Percentiles rank a stretch among this genome's conserved stretches.
phyloP scores from a whole-genome alignment of 75 land plant genomes.

The Pseudotsuga menziesii region DNA sequence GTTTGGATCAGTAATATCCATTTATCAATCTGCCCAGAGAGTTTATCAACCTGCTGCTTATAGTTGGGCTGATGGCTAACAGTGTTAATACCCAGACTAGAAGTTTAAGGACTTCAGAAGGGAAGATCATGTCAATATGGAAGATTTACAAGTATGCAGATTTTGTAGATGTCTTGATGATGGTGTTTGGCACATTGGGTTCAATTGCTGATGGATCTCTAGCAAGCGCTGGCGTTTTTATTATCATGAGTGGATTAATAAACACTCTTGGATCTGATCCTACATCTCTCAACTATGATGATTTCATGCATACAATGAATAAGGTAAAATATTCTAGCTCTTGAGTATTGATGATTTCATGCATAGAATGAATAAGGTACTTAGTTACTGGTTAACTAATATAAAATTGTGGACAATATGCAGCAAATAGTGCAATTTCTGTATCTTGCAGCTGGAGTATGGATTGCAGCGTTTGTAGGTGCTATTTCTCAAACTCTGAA shows the following conservation, averaged over 20 bases:
- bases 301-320: background rate
- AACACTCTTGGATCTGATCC: background rate
- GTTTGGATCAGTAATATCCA: too few relatives aligned
- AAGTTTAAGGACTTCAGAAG: background rate
- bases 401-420: background rate
- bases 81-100: background rate
- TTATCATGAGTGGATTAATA: background rate
- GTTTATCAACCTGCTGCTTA: too few relatives aligned
- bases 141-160: conserved; percentile 30
- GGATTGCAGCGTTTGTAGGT: conserved; percentile 30
- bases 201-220: conserved; percentile 30
- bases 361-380: background rate
- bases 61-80: too few relatives aligned
- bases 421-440: conserved; percentile 20
- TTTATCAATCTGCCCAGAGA: too few relatives aligned
- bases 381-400: background rate
- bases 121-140: background rate
- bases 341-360: background rate
- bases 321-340: background rate
- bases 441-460: conserved; percentile 25
- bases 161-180: conserved; percentile 27
- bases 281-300: background rate
- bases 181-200: conserved; percentile 37
- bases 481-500: too few relatives aligned
- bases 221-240: background rate